Evolutionary conservation across 371 early-diverging fungal species (phyloP), one percentile per base, ranked within the genome.

Genomic region (Mucor circinelloides): DNA sequence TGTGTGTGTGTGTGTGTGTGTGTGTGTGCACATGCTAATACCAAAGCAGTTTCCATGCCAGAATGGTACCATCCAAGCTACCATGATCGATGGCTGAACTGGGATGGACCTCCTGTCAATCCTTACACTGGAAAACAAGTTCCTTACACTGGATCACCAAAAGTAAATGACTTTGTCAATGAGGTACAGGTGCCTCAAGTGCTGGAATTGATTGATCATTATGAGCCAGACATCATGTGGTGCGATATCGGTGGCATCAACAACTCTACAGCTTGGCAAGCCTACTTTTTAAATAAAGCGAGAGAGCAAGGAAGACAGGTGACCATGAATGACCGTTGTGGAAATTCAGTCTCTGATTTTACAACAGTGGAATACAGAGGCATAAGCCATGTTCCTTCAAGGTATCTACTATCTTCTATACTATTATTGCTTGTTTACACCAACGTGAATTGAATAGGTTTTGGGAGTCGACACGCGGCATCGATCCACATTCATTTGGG

Each of bases 181-280:
- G 70, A 79, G 3, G 40, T 79, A 9, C 79, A 79, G 34, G 66
- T 76, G 0, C 79, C 79, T n/a, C 79, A 79, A 50, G 57, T 71
- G 21, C 8, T 58, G n/a, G 79, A 79, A 38, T 48, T 79, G 3
- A 73, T 76, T 28, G 32, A 71, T 2, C 19, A 72, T 1, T 72
- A 62, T 34, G 60, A 69, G 5, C 76, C 74, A 4, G 76, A 73
- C 31, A 71, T 79, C 19, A 69, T 79, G 56, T 79, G 79, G 78
- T 79, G 79, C 27, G 79, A 79, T 61, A 75, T 76, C 25, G 76
- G 76, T 32, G 79, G 76, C 6, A 70, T 75, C 50, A 76, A 79
- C 40, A 79, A 79, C 38, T 76, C 79, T 1, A 69, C 79, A 5
- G 59, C 52, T 21, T 79, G 73, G 76, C 76, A 76, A n/a, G 42